These are phyloP conservation scores for Udeniomyces megalosporus DNA, from an alignment of 768 basidiomycete genomes.

Conservation along the genomic window DNA sequence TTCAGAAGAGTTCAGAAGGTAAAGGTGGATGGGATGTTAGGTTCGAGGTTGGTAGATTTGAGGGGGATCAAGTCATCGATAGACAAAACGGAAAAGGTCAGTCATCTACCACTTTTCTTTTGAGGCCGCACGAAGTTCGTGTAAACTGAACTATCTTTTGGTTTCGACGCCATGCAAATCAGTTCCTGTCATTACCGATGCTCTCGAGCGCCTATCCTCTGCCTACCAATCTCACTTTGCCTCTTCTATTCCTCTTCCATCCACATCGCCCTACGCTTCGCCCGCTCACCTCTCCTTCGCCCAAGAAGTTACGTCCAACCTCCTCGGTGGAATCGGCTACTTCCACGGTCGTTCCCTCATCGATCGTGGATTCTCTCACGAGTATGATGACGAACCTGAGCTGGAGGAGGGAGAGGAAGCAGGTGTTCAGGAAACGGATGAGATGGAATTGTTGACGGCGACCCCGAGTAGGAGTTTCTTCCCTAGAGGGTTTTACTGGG, in stretches of 20 bases:
- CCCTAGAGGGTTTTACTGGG: slow-evolving; percentile 97
- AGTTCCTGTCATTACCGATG: slow-evolving; percentile 53
- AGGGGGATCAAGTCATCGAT: slow-evolving; percentile 33
- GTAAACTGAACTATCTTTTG: too few relatives aligned
- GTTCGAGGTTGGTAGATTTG: slow-evolving; percentile 44
- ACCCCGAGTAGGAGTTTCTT: slow-evolving; percentile 95
- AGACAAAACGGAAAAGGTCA: neutral
- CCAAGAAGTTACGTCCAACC: slow-evolving; percentile 72
- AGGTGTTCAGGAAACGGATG: slow-evolving; percentile 16
- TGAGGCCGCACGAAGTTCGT: too few relatives aligned
- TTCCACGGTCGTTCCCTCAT: slow-evolving; percentile 84
- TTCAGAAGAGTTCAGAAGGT: slow-evolving; percentile 74
- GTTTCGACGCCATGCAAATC: neutral
- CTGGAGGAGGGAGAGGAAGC: slow-evolving; percentile 39
- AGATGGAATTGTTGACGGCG: slow-evolving; percentile 59
- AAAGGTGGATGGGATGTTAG: slow-evolving; percentile 78
- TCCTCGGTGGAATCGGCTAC: slow-evolving; percentile 85
- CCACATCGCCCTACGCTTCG: slow-evolving; percentile 35
- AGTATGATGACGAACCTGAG: slow-evolving; percentile 56
- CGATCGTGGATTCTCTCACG: slow-evolving; percentile 66
- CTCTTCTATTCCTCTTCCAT: slow-evolving; percentile 49
- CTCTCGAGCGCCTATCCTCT: slow-evolving; percentile 48
- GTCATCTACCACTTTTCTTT: too few relatives aligned
- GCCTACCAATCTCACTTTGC: slow-evolving; percentile 54
- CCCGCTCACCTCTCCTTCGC: slow-evolving; percentile 54